Base-by-base conservation (phyloP, 2,329 filamentous ascomycete genomes). In the Neurospora sp. region DNA sequence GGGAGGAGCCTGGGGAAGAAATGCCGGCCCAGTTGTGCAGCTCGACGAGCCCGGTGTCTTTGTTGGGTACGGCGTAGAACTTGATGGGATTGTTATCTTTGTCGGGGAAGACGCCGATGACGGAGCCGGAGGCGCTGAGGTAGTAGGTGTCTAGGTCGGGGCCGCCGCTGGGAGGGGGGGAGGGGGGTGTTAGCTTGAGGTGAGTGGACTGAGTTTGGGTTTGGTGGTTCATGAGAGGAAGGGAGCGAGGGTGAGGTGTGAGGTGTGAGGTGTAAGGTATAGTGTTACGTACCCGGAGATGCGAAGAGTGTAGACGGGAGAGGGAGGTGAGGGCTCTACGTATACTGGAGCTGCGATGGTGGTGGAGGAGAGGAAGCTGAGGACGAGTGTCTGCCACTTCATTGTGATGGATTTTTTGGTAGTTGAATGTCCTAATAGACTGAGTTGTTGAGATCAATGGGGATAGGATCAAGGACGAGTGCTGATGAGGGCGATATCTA, bases 1-100 rank as follows among this genome's bases (percentile, higher is more conserved):
- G 75, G 62, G 78, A 76, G n/a, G 42, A 23, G 9, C 42, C 42
- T 58, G 79, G 75, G 66, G 78, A 76, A n/a, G 19, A 28, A 1
- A 78, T 77, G 43, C 78, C 71, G 17, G 81, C 80, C 69, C 77
- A 80, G 9, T 76, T 78, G 77, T 80, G 81, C 66, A 82, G 78
- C 72, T 81, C 76, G 58, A 73, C 76, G 68, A 74, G 74, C 66
- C 76, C 75, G 39, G 73, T 73, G 67, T 77, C 74, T 15, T 71
- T 68, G 72, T 76, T 76, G 36, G 72, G 70, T 7, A 77, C 71
- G 8, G 77, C 69, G 74, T 79, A 80, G 71, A 82, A 77, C 39
- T 72, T 68, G 58, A 79, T 36, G 7, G 52, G 28, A 9, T 62
- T 66, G 10, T 33, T 15, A 2, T 75, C 68, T 7, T 70, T 36